phyloP scores from a whole-genome alignment of 257 asterid species.

The Przewalskia tangutica region DNA sequence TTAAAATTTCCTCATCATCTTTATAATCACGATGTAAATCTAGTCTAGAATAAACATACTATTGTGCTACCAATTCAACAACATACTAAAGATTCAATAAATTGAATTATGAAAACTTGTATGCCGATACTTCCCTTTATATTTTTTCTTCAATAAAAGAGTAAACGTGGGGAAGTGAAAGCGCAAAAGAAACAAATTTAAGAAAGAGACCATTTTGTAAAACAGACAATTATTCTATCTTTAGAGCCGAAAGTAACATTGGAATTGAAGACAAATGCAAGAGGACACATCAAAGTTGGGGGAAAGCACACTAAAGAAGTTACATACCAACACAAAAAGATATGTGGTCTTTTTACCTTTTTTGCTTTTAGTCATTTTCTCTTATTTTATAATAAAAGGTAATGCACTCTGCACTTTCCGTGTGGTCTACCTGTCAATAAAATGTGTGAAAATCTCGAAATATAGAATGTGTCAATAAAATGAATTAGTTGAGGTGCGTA shows the following conservation, averaged over 20 bases:
- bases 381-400: background rate
- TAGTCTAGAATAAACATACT: too few species aligned
- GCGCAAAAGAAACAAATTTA: background rate
- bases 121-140: background rate
- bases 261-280: constrained; percentile 22
- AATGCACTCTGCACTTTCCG: background rate
- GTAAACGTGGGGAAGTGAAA: background rate
- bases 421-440: background rate
- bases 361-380: background rate
- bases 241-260: constrained; percentile 34
- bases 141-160: background rate
- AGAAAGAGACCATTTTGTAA: background rate
- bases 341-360: background rate
- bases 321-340: constrained; percentile 2
- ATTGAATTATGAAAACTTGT: background rate
- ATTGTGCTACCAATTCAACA: background rate
- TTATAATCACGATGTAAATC: too few species aligned
- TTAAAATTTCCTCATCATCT: too few species aligned
- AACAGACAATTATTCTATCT: constrained; percentile 1
- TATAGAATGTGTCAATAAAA: too few species aligned
- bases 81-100: background rate
- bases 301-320: background rate
- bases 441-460: background rate
- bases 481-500: background rate
- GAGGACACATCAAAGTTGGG: constrained; percentile 14